Evolutionary conservation across 1,284 basidiomycete species (phyloP), one percentile per base, ranked within the genome.

Genomic region (Ganoderma sinense): DNA sequence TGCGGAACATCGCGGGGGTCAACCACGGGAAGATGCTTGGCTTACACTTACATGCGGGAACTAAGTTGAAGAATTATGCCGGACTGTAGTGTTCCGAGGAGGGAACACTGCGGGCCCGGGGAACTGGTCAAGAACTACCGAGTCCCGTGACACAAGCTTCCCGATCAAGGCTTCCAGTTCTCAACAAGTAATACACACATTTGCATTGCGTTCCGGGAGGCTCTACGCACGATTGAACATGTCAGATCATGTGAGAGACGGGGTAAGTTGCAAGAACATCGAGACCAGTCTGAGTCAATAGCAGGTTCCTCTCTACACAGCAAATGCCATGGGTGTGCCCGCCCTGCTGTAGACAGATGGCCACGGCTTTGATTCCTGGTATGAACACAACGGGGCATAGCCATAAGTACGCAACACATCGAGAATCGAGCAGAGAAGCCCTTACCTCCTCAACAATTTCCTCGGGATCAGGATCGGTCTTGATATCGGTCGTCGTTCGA

Each of bases 401-500:
- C 11, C 39, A 13, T 41, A 18, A 60, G 58, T 20, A 26, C 10
- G 18, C n/a, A 39, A 23, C 26, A n/a, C 36, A 7, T 26, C 33
- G 20, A 36, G 13, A 23, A 51, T 31, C 13, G 7, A 14, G 33
- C 2, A 31, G n/a, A 23, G 14, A n/a, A 55, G 14, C 61, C 14
- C 45, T 2, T 56, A 69, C 73, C 73, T 74, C 70, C 29, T 69
- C 61, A 23, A 36, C 45, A 6, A 40, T 56, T 23, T 41, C 61
- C 13, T 67, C 63, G 5, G 67, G 62, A 10, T 64, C 43, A 1
- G 64, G 64, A 53, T 74, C 73, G 1, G 69, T 71, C 65, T 74
- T 74, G 23, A 67, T 26, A 48, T 72, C 71, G 10, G 73, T 74
- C 2, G 66, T 36, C 13, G 68, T 74, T 18, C 68, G 69, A 1